Conservation (phyloP, 306 rosid genomes). For the Senna siamea region DNA sequence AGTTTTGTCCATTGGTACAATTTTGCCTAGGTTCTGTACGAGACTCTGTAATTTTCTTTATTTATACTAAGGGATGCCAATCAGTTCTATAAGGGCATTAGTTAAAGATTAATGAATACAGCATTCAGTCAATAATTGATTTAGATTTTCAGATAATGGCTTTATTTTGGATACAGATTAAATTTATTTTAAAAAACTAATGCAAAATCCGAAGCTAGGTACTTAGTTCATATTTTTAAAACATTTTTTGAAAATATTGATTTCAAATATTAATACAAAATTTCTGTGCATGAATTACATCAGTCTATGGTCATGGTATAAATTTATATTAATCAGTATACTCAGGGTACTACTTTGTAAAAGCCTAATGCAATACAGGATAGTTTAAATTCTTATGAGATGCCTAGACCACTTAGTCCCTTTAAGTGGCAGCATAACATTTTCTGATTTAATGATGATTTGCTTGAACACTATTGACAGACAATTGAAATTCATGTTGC, state of each 20-base stretch:
- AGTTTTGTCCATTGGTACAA: constrained; percentile 70
- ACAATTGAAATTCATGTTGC: too few relatives aligned
- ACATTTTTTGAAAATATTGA: constrained; percentile 6
- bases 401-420: neutral
- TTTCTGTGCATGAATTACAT: neutral
- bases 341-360: constrained; percentile 20
- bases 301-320: neutral
- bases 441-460: constrained; percentile 2
- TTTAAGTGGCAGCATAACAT: constrained; percentile 1
- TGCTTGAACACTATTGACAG: too few relatives aligned
- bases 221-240: constrained; percentile 21
- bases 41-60: constrained; percentile 25
- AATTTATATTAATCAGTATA: neutral
- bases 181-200: constrained; percentile 8
- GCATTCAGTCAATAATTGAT: constrained; percentile 24
- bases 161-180: constrained; percentile 28
- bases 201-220: constrained; percentile 5
- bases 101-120: constrained; percentile 25
- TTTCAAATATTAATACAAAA: neutral
- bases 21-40: constrained; percentile 40
- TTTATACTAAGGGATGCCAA: constrained; percentile 23
- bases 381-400: constrained; percentile 20
- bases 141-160: constrained; percentile 14
- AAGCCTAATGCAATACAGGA: constrained; percentile 2
- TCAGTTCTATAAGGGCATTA: constrained; percentile 17